Conservation (phyloP, 2,329 filamentous ascomycete species). For the Triangularia setosa region DNA sequence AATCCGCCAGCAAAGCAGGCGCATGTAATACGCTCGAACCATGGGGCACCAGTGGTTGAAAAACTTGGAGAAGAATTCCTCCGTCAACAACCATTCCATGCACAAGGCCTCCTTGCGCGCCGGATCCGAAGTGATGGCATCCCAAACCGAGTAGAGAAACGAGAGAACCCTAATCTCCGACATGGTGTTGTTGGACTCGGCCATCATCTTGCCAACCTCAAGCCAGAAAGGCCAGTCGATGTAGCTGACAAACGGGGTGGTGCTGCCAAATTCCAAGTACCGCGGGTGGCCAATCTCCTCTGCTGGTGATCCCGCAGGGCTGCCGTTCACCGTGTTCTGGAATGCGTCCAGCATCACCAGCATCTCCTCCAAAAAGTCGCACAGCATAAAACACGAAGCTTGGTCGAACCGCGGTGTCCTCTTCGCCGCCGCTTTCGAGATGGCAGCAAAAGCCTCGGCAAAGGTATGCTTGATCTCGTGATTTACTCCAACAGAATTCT, state of each 20-base stretch:
- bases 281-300: constrained; percentile 7
- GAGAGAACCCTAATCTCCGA: constrained; percentile 82
- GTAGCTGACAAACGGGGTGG: constrained; percentile 36
- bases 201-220: constrained; percentile 71
- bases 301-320: constrained; percentile 23
- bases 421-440: constrained; percentile 71
- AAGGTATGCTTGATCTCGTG: constrained; percentile 61
- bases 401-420: constrained; percentile 78
- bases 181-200: constrained; percentile 81
- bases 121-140: constrained; percentile 62
- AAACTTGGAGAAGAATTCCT: constrained; percentile 70
- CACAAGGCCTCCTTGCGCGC: constrained; percentile 67
- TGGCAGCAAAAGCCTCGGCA: constrained; percentile 66
- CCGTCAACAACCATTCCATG: constrained; percentile 69
- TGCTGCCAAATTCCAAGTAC: constrained; percentile 10
- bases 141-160: constrained; percentile 78
- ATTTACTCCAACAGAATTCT: constrained; percentile 36
- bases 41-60: constrained; percentile 96
- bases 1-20: constrained; percentile 83
- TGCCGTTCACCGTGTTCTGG: constrained; percentile 33
- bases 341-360: constrained; percentile 58
- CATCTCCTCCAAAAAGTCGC: constrained; percentile 83
- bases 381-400: constrained; percentile 81
- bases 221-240: constrained; percentile 85
- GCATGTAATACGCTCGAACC: constrained; percentile 91